Evolutionary conservation across 225 moss, liverwort and hornwort genomes (phyloP).

Genomic region (Rhytidiadelphus loreus): DNA sequence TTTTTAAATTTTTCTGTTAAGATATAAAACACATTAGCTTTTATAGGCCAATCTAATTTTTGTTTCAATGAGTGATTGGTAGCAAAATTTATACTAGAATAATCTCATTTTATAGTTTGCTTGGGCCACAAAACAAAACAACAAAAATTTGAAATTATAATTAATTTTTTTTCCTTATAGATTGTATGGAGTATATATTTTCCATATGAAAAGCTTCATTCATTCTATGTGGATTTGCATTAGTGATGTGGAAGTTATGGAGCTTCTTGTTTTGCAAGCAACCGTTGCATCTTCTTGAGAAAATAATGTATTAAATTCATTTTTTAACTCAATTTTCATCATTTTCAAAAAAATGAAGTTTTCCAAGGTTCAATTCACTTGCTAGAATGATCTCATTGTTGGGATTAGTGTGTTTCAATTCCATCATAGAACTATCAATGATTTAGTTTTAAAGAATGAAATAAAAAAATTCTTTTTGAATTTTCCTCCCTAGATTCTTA

Average conservation of each 20-base stretch:
- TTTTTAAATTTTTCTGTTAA: too few relatives aligned
- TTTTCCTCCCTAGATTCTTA: not conserved
- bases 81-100: accelerated
- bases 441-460: not conserved
- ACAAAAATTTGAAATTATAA: accelerated
- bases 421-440: accelerated
- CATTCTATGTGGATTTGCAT: not conserved
- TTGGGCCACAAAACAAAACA: accelerated
- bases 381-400: accelerated
- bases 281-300: not conserved
- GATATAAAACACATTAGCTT: not conserved
- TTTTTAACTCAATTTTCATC: not conserved
- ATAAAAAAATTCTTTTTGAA: not conserved
- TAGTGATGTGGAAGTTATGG: not conserved
- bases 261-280: accelerated
- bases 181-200: too few relatives aligned
- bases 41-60: accelerated
- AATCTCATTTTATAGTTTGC: accelerated
- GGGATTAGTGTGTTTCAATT: accelerated
- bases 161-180: accelerated
- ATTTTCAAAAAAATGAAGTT: accelerated
- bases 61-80: accelerated
- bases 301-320: accelerated
- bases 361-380: accelerated
- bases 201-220: accelerated